Conservation (phyloP, 2,329 filamentous ascomycete genomes). For the Stachybotrys elegans region DNA sequence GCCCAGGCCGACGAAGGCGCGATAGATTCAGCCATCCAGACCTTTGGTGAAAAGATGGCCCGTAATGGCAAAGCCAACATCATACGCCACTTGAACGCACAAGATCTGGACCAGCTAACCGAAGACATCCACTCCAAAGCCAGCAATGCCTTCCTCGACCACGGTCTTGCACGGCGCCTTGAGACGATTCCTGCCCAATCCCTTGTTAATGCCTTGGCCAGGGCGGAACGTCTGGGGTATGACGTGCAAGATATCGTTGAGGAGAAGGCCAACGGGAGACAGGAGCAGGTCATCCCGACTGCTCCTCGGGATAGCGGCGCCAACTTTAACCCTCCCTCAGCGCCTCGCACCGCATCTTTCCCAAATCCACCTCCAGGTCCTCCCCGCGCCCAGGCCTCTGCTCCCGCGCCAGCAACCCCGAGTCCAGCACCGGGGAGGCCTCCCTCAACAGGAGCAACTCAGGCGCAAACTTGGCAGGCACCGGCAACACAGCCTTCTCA, state of each 20-base stretch:
- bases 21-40: constrained; percentile 32
- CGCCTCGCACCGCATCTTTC: background rate
- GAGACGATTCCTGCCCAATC: constrained; percentile 48
- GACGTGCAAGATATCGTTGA: constrained; percentile 45
- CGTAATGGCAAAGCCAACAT: constrained; percentile 35
- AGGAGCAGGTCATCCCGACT: constrained; percentile 25
- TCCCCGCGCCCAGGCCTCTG: background rate
- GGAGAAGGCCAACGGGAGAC: constrained; percentile 21
- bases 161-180: constrained; percentile 45
- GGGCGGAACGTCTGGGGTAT: constrained; percentile 53
- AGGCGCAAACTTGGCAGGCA: too few relatives aligned
- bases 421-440: too few relatives aligned
- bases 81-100: constrained; percentile 29
- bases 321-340: too few relatives aligned
- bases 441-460: too few relatives aligned
- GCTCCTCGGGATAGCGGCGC: background rate
- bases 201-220: constrained; percentile 52
- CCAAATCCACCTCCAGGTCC: background rate
- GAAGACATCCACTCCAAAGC: constrained; percentile 39
- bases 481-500: constrained; percentile 6
- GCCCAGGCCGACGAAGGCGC: constrained; percentile 35
- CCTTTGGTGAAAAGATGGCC: constrained; percentile 42
- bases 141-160: constrained; percentile 46
- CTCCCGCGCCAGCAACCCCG: background rate
- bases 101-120: constrained; percentile 41